phyloP scores from a whole-genome alignment of 1,284 basidiomycete species.

The Ganoderma meredithae region DNA sequence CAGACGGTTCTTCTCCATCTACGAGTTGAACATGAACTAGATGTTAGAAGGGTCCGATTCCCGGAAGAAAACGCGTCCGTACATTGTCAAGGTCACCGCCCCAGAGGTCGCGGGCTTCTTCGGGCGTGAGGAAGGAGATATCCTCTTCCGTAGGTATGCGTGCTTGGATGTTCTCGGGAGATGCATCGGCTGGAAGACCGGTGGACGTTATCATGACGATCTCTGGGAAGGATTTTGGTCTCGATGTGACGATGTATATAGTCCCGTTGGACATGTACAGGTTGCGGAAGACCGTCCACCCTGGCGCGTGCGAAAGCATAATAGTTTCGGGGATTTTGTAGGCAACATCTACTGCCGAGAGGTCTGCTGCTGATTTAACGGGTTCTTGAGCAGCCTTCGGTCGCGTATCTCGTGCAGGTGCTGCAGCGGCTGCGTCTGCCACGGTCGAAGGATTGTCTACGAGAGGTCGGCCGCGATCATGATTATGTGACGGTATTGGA shows the following conservation, averaged over 20 bases:
- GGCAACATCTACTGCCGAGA: constrained; percentile 29
- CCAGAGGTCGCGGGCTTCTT: constrained; percentile 71
- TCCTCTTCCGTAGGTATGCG: constrained; percentile 71
- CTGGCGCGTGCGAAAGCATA: constrained; percentile 69
- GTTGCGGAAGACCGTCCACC: constrained; percentile 84
- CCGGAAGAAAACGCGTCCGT: background rate
- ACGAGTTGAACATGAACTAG: constrained; percentile 32
- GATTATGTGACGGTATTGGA: background rate
- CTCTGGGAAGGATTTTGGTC: constrained; percentile 61
- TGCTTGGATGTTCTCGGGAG: constrained; percentile 66
- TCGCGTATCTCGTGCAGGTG: constrained; percentile 16
- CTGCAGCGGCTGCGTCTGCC: constrained; percentile 3
- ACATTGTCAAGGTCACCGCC: constrained; percentile 45
- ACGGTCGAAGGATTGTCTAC: background rate
- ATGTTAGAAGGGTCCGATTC: constrained; percentile 6
- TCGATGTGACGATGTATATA: constrained; percentile 65
- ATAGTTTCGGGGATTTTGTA: constrained; percentile 56
- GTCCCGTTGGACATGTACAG: constrained; percentile 84
- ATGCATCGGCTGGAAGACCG: constrained; percentile 63
- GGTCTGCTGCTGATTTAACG: constrained; percentile 17
- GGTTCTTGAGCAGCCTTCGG: constrained; percentile 23
- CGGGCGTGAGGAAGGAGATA: constrained; percentile 66
- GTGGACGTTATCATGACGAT: constrained; percentile 75
- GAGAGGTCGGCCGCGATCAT: background rate
- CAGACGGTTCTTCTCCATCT: constrained; percentile 53